Evolutionary conservation across 2,329 filamentous ascomycete species (phyloP).

Genomic region (Tympanopsis confertula): DNA sequence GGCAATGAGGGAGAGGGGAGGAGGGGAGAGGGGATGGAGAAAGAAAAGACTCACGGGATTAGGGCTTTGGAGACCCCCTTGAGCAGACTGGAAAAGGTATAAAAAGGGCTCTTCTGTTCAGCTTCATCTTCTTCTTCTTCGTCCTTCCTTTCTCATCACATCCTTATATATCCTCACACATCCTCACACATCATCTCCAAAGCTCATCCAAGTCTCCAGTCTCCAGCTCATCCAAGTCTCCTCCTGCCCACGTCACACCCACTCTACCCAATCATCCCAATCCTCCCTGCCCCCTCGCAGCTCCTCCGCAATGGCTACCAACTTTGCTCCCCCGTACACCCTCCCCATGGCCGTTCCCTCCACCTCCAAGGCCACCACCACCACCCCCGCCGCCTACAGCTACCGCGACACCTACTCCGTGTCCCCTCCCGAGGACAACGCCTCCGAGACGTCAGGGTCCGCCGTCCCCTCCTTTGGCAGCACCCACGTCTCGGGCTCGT

Average conservation of each 20-base stretch:
- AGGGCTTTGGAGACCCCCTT: too few relatives aligned
- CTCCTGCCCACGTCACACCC: constrained; percentile 5
- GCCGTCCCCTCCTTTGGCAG: constrained; percentile 40
- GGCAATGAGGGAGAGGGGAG: too few relatives aligned
- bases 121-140: constrained; percentile 36
- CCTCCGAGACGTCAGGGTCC: constrained; percentile 55
- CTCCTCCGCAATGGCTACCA: constrained; percentile 41
- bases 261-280: constrained; percentile 3
- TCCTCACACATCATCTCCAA: constrained; percentile 7
- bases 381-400: constrained; percentile 30
- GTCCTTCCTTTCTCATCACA: constrained; percentile 27
- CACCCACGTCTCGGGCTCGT: constrained; percentile 34
- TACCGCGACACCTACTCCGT: constrained; percentile 53
- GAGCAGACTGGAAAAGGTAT: constrained; percentile 48
- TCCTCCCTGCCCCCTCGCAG: constrained; percentile 3
- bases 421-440: constrained; percentile 61
- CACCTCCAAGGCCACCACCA: constrained; percentile 47
- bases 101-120: constrained; percentile 45
- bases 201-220: constrained; percentile 7
- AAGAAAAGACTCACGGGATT: too few relatives aligned
- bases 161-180: constrained; percentile 7
- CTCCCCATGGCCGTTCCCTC: constrained; percentile 43
- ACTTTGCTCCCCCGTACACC: constrained; percentile 50
- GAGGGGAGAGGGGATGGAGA: too few relatives aligned
- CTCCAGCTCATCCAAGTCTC: constrained; percentile 5